Percentiles rank a stretch among this genome's conserved stretches.
These are phyloP conservation scores for Sordariomycetes sp. DNA, from an alignment of 2,329 filamentous ascomycete species.

Conservation along the genomic window DNA sequence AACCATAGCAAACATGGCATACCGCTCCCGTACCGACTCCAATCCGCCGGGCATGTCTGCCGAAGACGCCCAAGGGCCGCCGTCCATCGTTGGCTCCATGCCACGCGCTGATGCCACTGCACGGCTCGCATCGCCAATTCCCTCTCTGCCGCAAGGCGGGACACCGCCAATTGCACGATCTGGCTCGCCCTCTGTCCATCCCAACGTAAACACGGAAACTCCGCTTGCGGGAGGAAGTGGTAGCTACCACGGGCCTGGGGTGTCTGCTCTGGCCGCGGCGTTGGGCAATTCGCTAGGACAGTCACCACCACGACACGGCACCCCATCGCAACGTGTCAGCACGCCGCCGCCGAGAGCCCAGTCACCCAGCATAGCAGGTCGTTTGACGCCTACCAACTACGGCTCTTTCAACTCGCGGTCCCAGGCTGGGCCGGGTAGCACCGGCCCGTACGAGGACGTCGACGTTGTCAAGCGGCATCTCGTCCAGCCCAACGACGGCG, in stretches of 20 bases:
- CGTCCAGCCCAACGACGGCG: constrained; percentile 55
- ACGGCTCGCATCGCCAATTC: constrained; percentile 49
- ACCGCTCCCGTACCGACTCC: constrained; percentile 25
- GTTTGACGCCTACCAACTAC: constrained; percentile 60
- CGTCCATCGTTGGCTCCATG: constrained; percentile 33
- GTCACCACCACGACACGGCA: constrained; percentile 62
- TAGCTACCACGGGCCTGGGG: constrained; percentile 64
- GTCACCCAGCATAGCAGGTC: constrained; percentile 28
- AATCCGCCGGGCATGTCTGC: constrained; percentile 22
- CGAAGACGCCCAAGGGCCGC: constrained; percentile 4
- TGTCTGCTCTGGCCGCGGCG: constrained; percentile 84
- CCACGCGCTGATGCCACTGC: constrained; percentile 53
- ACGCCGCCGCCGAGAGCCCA: constrained; percentile 41
- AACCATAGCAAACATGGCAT: constrained; percentile 18
- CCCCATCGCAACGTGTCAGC: constrained; percentile 47
- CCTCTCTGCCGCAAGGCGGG: constrained; percentile 25
- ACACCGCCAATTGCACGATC: constrained; percentile 22
- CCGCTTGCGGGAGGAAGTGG: constrained; percentile 58
- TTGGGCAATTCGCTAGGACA: constrained; percentile 65
- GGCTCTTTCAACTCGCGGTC: constrained; percentile 74
- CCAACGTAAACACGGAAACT: constrained; percentile 33
- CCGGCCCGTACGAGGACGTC: constrained; percentile 70
- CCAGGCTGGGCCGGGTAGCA: constrained; percentile 32
- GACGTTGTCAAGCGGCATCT: constrained; percentile 87
- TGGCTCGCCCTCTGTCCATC: constrained; percentile 19